A percentile compares a stretch with the other conserved stretches of the same genome.
phyloP scores from a whole-genome alignment of 1,284 basidiomycete genomes.

The Pseudozyma sp. region DNA sequence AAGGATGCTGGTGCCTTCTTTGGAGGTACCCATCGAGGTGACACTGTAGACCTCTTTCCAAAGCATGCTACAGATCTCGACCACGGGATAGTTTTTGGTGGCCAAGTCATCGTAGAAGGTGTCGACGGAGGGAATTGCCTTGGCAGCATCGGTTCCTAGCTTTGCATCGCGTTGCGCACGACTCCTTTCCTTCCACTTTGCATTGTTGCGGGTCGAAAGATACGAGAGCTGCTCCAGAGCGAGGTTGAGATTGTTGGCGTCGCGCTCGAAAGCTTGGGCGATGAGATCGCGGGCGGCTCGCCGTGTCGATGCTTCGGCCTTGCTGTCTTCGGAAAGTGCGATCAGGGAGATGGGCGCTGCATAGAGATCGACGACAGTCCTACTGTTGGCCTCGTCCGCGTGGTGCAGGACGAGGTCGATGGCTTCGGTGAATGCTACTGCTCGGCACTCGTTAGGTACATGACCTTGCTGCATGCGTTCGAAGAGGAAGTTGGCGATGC shows the following conservation, averaged over 20 bases:
- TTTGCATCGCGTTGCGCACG: conserved; percentile 27
- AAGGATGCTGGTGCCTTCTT: conserved; percentile 42
- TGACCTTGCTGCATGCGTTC: conserved; percentile 62
- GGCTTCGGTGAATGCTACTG: conserved; percentile 39
- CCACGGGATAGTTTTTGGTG: conserved; percentile 23
- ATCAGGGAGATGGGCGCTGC: conserved; percentile 47
- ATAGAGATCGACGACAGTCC: conserved; percentile 58
- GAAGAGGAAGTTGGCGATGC: conserved; percentile 59
- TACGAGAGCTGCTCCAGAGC: conserved; percentile 35
- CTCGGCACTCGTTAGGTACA: conserved; percentile 38
- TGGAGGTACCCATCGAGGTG: conserved; percentile 16
- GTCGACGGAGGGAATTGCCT: conserved; percentile 3
- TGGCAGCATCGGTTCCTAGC: neutral
- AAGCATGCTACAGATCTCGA: conserved; percentile 46
- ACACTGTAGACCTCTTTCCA: conserved; percentile 49
- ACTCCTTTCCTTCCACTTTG: conserved; percentile 26
- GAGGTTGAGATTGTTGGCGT: conserved; percentile 28
- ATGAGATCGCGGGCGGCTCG: conserved; percentile 47
- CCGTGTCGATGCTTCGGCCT: conserved; percentile 28
- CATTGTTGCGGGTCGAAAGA: conserved; percentile 28
- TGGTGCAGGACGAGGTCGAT: conserved; percentile 40
- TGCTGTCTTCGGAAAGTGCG: conserved; percentile 34
- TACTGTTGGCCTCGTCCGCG: conserved; percentile 41
- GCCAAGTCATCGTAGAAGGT: conserved; percentile 31
- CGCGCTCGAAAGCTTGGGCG: conserved; percentile 40